A percentile compares a stretch with the other conserved stretches of the same genome.
These are phyloP conservation scores for Inga leiocalycina DNA, from an alignment of 306 rosid genomes.

Conservation along the genomic window DNA sequence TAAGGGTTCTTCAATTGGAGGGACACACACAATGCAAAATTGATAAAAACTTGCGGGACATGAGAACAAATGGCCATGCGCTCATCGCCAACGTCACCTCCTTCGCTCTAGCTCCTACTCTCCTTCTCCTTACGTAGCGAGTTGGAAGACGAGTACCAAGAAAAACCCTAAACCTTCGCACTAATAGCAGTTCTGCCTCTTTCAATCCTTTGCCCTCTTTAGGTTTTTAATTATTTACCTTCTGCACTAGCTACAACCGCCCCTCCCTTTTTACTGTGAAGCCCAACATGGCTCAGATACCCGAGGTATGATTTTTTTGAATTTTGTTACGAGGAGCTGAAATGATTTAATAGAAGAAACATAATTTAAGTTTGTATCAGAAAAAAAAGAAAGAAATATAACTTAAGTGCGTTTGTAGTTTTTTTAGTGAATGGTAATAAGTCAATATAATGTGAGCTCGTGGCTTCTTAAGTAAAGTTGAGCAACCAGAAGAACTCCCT, in stretches of 20 bases:
- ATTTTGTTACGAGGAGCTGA: neutral
- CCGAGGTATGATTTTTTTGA: neutral
- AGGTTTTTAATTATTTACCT: neutral
- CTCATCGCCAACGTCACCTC: neutral
- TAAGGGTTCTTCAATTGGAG: neutral
- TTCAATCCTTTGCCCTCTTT: neutral
- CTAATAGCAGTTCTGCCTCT: neutral
- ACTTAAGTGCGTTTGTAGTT: too few species aligned
- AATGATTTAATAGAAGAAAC: too few species aligned
- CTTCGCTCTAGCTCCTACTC: neutral
- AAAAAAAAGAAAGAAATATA: too few species aligned
- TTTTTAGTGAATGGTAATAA: too few species aligned
- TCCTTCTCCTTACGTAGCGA: neutral
- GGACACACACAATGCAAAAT: neutral
- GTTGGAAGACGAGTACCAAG: neutral
- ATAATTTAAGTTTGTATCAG: too few species aligned
- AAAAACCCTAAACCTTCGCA: neutral
- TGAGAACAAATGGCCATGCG: neutral
- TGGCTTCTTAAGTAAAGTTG: neutral
- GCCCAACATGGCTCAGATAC: slow-evolving; percentile 11
- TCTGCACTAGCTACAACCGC: neutral
- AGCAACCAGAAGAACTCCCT: neutral
- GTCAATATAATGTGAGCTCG: too few species aligned
- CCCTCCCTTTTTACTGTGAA: neutral
- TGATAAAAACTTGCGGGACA: neutral